Evolutionary conservation across 768 basidiomycete species (phyloP), one percentile per base, ranked within the genome.

Genomic region (Leccinum disarticulatum): DNA sequence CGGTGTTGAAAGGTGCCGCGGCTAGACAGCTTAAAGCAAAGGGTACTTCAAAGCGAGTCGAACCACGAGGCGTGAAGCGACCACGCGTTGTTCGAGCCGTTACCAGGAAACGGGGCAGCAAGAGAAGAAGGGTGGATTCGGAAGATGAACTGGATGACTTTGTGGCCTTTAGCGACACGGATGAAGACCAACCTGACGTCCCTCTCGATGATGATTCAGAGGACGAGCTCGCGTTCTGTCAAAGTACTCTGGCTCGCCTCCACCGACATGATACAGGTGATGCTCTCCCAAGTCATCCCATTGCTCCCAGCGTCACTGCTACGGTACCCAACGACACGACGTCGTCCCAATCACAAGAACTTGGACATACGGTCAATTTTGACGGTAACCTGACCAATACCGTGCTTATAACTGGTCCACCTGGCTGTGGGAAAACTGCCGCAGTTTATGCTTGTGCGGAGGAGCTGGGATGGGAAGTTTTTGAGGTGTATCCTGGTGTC

Each of bases 401-500:
- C 0, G 90, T 98, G 52, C 77, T 99, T 14, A 81, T 99, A 43
- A 71, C 78, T 47, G 97, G 97, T 1, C 94, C 93, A 1, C 75
- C 82, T 33, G 96, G 95, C 11, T 80, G 80, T 55, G 97, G 97
- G 33, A 99, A 99, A 77, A 95, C 94, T 6, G 87, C 93, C 2
- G 83, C 93, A 22, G 89, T 97, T 2, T 95, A 97, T 74, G 95
- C 96, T 0, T 95, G 94, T 68, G 93, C 95, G 5, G 85, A 87
- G 56, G 96, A 99, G 74, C 80, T 99, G 35, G 93, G 88, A 14
- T 99, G 93, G 92, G 92, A 95, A 53, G 86, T 98, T 13, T 97
- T 98, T 68, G 97, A 99, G 72, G 94, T 98, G 13, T 90, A 95
- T 75, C 92, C 97, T 27, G 97, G 97, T 3, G 87, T 95, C 54